phyloP scores from a whole-genome alignment of 2,329 filamentous ascomycete species.

The Periconia sp. region DNA sequence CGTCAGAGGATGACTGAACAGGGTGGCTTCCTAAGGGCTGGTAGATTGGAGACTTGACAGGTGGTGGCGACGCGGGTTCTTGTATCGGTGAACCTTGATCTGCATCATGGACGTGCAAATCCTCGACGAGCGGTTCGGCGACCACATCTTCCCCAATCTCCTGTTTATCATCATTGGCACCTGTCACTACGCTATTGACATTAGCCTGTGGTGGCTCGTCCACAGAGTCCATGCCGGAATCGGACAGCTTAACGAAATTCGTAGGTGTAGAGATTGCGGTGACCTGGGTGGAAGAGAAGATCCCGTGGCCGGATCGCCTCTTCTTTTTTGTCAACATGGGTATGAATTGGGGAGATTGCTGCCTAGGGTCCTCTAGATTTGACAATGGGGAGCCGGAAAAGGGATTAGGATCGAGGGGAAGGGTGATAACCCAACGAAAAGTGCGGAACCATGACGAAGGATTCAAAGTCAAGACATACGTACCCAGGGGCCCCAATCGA shows the following conservation, averaged over 20 bases:
- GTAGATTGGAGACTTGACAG: constrained; percentile 15
- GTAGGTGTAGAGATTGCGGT: constrained; percentile 25
- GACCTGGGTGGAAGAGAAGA: constrained; percentile 33
- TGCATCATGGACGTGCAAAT: constrained; percentile 34
- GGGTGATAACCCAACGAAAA: not conserved
- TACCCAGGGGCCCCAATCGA: constrained; percentile 18
- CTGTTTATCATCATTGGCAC: constrained; percentile 21
- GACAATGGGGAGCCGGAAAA: not conserved
- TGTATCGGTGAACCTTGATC: constrained; percentile 23
- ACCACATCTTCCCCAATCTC: constrained; percentile 24
- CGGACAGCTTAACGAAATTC: constrained; percentile 26
- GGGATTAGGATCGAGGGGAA: not conserved
- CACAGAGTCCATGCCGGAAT: constrained; percentile 31
- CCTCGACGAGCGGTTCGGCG: constrained; percentile 39
- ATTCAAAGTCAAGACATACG: constrained; percentile 23
- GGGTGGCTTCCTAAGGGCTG: constrained; percentile 27
- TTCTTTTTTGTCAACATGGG: constrained; percentile 36
- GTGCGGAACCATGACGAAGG: constrained; percentile 25
- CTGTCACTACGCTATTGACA: constrained; percentile 37
- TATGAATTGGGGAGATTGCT: too few species aligned
- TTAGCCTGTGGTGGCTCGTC: constrained; percentile 25
- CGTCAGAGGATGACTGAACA: constrained; percentile 11
- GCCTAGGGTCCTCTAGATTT: too few species aligned
- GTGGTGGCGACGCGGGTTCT: constrained; percentile 24
- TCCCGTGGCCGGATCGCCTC: constrained; percentile 37